Conservation (phyloP, 2,329 filamentous ascomycete genomes). For the Geosmithia flava region DNA sequence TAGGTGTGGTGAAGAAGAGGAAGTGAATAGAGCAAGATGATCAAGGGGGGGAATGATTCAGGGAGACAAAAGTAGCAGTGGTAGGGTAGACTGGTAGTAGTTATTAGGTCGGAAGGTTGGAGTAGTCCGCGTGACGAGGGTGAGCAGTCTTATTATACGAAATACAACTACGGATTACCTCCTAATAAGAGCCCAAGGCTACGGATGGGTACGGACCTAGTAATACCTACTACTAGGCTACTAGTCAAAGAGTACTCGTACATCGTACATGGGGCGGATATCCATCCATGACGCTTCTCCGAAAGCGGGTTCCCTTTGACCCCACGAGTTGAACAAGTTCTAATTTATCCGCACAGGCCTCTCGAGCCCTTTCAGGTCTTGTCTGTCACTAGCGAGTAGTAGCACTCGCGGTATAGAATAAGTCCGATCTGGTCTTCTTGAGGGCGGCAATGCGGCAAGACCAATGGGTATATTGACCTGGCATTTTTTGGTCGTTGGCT, state of each 20-base stretch:
- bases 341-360: not conserved
- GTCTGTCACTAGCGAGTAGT: too few species aligned
- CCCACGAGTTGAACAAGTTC: not conserved
- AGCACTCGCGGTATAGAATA: too few species aligned
- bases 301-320: not conserved
- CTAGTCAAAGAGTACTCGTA: too few species aligned
- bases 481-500: too few species aligned
- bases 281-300: not conserved
- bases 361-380: not conserved
- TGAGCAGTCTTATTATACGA: not conserved
- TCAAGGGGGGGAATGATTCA: not conserved
- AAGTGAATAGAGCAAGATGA: not conserved
- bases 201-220: not conserved
- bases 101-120: not conserved
- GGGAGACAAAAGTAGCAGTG: not conserved
- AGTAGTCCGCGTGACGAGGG: not conserved
- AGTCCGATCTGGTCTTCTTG: too few species aligned
- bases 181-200: not conserved
- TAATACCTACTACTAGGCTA: not conserved
- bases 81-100: too few species aligned
- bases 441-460: too few species aligned
- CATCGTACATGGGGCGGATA: not conserved
- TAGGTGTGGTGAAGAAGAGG: not conserved
- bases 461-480: too few species aligned
- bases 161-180: too few species aligned